phyloP scores from a whole-genome alignment of 768 basidiomycete species.

The Tulasnella sp. region DNA sequence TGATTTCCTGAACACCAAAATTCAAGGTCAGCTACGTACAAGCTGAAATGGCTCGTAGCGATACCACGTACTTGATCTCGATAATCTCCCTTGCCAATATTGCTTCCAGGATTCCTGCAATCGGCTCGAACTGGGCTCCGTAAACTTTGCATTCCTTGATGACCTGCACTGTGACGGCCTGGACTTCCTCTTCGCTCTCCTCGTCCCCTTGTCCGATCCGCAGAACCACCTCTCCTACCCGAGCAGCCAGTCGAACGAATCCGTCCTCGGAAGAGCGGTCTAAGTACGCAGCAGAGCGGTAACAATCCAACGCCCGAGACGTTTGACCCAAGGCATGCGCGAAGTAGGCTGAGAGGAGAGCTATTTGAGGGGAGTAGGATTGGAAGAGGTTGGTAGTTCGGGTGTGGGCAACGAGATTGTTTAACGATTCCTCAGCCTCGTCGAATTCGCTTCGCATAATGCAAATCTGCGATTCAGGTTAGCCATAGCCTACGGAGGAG shows the following conservation, averaged over 20 bases:
- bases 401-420: conserved; percentile 46
- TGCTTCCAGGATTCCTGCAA: conserved; percentile 15
- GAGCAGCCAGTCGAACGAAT: conserved; percentile 39
- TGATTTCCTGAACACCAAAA: conserved; percentile 35
- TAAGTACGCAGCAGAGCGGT: conserved; percentile 47
- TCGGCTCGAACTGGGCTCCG: not conserved
- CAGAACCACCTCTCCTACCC: conserved; percentile 41
- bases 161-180: conserved; percentile 26
- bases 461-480: conserved; percentile 34
- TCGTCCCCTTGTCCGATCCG: conserved; percentile 30
- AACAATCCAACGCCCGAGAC: conserved; percentile 47
- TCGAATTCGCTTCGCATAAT: conserved; percentile 60
- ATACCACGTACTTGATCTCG: conserved; percentile 40
- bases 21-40: conserved; percentile 11
- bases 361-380: conserved; percentile 47
- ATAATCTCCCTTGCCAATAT: conserved; percentile 36
- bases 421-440: conserved; percentile 42
- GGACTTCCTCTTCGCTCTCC: not conserved
- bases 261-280: conserved; percentile 23
- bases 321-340: conserved; percentile 51
- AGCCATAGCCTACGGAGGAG: not conserved
- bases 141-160: conserved; percentile 36
- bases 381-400: conserved; percentile 47
- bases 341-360: conserved; percentile 60
- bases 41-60: not conserved